phyloP scores from a whole-genome alignment of 2,329 filamentous ascomycete species.

The Exserohilum rostratum region DNA sequence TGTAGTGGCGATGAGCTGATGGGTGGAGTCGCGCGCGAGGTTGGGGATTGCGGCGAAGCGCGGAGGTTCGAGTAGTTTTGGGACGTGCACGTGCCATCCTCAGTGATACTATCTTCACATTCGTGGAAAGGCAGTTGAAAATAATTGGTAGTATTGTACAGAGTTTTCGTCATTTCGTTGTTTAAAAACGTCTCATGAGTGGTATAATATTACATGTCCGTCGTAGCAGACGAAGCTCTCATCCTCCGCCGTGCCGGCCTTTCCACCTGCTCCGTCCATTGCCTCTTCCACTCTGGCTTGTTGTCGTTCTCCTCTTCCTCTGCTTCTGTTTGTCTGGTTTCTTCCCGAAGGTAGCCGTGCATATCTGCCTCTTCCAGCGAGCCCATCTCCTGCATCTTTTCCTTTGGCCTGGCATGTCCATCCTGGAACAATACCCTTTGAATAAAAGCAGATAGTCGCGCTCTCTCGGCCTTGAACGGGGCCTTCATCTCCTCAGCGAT shows the following conservation, averaged over 20 bases:
- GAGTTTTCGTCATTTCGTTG: not conserved
- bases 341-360: slow-evolving; percentile 15
- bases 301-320: not conserved
- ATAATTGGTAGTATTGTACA: slow-evolving; percentile 12
- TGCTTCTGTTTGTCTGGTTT: not conserved
- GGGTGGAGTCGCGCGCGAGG: not conserved
- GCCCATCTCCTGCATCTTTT: not conserved
- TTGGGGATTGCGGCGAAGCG: slow-evolving; percentile 27
- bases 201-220: slow-evolving; percentile 2
- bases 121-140: not conserved
- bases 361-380: slow-evolving; percentile 16
- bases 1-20: not conserved
- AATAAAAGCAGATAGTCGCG: slow-evolving; percentile 35
- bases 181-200: not conserved
- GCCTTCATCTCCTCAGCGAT: slow-evolving; percentile 36
- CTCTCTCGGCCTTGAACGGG: slow-evolving; percentile 35
- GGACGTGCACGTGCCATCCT: slow-evolving; percentile 17
- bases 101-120: not conserved
- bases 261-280: slow-evolving; percentile 19
- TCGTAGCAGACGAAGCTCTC: not conserved
- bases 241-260: slow-evolving; percentile 8
- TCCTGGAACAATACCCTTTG: slow-evolving; percentile 25
- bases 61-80: slow-evolving; percentile 26
- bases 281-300: slow-evolving; percentile 21
- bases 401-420: not conserved